These are phyloP conservation scores for Grifola frondosa DNA, from an alignment of 1,284 basidiomycete genomes.

Conservation along the genomic window DNA sequence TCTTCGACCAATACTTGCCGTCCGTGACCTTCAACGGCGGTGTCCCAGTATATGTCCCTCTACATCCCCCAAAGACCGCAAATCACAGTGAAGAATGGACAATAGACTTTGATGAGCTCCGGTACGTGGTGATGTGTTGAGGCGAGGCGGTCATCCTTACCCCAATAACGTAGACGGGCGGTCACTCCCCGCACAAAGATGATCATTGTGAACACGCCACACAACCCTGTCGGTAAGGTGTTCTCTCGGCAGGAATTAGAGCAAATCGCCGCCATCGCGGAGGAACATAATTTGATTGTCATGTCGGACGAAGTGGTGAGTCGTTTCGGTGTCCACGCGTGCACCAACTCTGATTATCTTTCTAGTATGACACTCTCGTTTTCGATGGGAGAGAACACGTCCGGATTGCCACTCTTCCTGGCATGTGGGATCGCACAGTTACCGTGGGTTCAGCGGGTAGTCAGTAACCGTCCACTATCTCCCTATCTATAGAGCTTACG, in stretches of 20 bases:
- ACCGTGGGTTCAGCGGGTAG: slow-evolving; percentile 82
- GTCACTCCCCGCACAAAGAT: slow-evolving; percentile 88
- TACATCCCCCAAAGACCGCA: slow-evolving; percentile 78
- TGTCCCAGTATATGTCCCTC: slow-evolving; percentile 90
- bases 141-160: background rate
- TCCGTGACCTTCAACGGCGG: slow-evolving; percentile 93
- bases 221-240: slow-evolving; percentile 96
- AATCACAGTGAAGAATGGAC: slow-evolving; percentile 82
- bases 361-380: slow-evolving; percentile 90
- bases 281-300: slow-evolving; percentile 91
- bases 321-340: slow-evolving; percentile 13
- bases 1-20: slow-evolving; percentile 96
- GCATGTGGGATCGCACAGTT: slow-evolving; percentile 97
- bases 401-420: slow-evolving; percentile 87
- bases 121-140: slow-evolving; percentile 41
- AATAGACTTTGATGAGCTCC: slow-evolving; percentile 83
- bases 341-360: slow-evolving; percentile 5
- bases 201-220: slow-evolving; percentile 93
- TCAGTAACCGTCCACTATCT: slow-evolving; percentile 35
- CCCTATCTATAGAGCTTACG: slow-evolving; percentile 1
- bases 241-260: slow-evolving; percentile 85
- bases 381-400: slow-evolving; percentile 89
- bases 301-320: slow-evolving; percentile 95
- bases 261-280: slow-evolving; percentile 81
- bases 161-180: slow-evolving; percentile 52